Percentiles rank a stretch among this genome's conserved stretches.
Evolutionary conservation across 2,329 filamentous ascomycete genomes (phyloP).

Genomic region (Pseudogymnoascus destructans): DNA sequence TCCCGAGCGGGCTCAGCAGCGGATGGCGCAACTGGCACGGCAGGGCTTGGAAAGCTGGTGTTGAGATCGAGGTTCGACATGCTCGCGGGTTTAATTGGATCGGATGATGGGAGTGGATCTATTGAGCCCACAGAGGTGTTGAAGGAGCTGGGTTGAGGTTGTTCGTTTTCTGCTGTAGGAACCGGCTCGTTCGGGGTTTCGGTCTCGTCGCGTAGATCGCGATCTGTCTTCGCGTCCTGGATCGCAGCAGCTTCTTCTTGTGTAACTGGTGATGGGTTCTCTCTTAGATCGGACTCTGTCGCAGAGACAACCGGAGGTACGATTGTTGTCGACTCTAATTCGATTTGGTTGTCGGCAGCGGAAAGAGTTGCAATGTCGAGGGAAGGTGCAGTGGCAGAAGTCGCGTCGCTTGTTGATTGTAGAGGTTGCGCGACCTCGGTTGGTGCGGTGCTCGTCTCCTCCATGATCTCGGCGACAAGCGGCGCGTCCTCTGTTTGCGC

Average conservation of each 20-base stretch:
- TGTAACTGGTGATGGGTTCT: constrained; percentile 13
- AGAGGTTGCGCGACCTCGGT: constrained; percentile 11
- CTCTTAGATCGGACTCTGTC: constrained; percentile 23
- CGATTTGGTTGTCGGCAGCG: background rate
- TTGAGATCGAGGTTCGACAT: constrained; percentile 12
- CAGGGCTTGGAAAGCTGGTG: background rate
- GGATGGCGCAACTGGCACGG: background rate
- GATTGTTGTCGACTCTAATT: constrained; percentile 16
- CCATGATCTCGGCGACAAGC: background rate
- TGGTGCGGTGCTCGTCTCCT: constrained; percentile 11
- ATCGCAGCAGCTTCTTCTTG: constrained; percentile 11
- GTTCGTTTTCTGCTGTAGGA: constrained; percentile 8
- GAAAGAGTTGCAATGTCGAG: background rate
- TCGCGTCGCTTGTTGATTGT: constrained; percentile 5
- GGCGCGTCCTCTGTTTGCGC: background rate
- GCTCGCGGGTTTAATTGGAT: constrained; percentile 4
- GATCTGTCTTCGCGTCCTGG: constrained; percentile 9
- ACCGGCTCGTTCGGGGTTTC: background rate
- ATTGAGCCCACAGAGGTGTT: background rate
- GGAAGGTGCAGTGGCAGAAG: background rate
- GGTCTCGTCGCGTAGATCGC: constrained; percentile 5
- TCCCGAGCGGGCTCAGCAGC: constrained; percentile 9
- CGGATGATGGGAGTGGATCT: background rate
- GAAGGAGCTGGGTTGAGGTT: background rate
- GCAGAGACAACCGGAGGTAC: constrained; percentile 24